Evolutionary conservation across 2,329 filamentous ascomycete species (phyloP).

Genomic region (Hypoxylon sp.): DNA sequence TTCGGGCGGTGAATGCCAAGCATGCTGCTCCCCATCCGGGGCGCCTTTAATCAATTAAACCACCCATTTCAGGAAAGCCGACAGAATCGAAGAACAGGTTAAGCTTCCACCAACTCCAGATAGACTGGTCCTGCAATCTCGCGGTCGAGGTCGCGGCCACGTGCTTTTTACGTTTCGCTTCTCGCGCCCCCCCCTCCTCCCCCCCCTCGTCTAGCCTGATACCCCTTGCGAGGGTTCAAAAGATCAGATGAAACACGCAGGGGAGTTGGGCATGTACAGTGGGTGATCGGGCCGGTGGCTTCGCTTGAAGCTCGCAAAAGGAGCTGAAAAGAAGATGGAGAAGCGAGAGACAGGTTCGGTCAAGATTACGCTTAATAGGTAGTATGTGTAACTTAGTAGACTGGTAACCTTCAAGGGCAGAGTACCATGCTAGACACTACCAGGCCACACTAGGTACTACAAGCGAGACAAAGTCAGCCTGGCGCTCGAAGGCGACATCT

Average conservation of each 20-base stretch:
- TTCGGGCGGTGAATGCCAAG: background rate
- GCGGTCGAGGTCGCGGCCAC: conserved; percentile 20
- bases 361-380: background rate
- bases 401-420: too few relatives aligned
- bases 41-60: background rate
- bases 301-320: background rate
- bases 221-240: background rate
- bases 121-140: conserved; percentile 26
- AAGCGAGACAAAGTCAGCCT: background rate
- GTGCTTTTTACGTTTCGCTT: conserved; percentile 1
- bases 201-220: background rate
- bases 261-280: too few relatives aligned
- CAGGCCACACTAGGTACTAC: background rate
- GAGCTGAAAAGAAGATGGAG: too few relatives aligned
- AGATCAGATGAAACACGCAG: conserved; percentile 15
- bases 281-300: background rate
- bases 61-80: too few relatives aligned
- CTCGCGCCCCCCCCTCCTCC: background rate
- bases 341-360: too few relatives aligned
- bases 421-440: too few relatives aligned
- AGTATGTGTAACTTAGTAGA: too few relatives aligned
- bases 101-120: background rate
- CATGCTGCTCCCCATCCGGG: background rate
- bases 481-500: conserved; percentile 23
- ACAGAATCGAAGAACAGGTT: too few relatives aligned